These are phyloP conservation scores for Colletotrichum tamarilloi DNA, from an alignment of 2,329 filamentous ascomycete species.

Conservation along the genomic window DNA sequence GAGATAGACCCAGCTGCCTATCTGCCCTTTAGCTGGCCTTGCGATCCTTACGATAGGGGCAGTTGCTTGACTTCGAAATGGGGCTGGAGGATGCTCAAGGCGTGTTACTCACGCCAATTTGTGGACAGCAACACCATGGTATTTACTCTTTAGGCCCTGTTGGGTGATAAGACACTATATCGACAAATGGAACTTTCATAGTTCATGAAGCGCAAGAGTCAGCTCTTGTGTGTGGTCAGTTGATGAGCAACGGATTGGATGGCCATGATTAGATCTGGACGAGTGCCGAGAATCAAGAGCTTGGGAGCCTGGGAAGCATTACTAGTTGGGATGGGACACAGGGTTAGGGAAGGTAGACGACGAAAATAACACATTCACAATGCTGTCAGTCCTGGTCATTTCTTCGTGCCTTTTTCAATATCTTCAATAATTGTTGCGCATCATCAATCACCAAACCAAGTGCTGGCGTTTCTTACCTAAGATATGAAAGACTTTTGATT, in stretches of 20 bases:
- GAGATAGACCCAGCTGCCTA: not conserved
- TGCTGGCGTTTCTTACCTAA: not conserved
- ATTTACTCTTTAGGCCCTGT: too few species aligned
- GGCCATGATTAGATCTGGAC: not conserved
- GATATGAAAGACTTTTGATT: not conserved
- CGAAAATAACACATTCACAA: constrained; percentile 11
- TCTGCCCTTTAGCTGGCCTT: not conserved
- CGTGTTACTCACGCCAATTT: not conserved
- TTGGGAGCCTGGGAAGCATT: not conserved
- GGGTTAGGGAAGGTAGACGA: constrained; percentile 17
- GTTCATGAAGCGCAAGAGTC: not conserved
- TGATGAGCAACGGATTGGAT: not conserved
- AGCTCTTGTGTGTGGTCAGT: constrained; percentile 14
- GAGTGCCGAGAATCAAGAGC: not conserved
- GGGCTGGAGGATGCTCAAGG: not conserved
- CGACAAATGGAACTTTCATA: not conserved
- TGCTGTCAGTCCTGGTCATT: not conserved
- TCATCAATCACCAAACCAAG: not conserved
- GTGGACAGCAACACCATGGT: not conserved
- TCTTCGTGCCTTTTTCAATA: not conserved
- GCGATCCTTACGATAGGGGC: not conserved
- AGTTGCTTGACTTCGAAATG: not conserved
- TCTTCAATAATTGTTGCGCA: not conserved
- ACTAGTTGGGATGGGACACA: not conserved
- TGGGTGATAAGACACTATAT: not conserved